A percentile compares a stretch with the other conserved stretches of the same genome.
Conservation (phyloP, 352 stramenopile species). For the Thraustochytrium sp. region DNA sequence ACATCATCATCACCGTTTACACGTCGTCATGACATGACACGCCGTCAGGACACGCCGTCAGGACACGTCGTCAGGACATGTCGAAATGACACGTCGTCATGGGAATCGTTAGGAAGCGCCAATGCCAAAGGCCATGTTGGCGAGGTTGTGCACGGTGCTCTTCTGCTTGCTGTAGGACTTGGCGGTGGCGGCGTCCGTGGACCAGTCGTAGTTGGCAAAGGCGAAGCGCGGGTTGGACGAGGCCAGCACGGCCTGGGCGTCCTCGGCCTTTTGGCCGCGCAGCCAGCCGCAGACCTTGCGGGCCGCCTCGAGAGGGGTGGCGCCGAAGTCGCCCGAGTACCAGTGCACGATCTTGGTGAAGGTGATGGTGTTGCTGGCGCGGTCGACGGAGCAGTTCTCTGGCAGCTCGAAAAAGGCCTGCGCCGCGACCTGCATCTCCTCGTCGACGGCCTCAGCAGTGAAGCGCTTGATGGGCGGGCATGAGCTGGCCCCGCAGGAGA, state of each 20-base stretch:
- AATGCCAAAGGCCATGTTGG: neutral
- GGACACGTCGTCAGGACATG: neutral
- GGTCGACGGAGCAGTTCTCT: slow-evolving; percentile 14
- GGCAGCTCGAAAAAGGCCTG: slow-evolving; percentile 52
- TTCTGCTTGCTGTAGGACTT: neutral
- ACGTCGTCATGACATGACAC: no score
- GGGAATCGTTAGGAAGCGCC: neutral
- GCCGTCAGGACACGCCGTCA: no score
- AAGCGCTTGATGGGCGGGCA: slow-evolving; percentile 62
- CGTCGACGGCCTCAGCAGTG: slow-evolving; percentile 52
- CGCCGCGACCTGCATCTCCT: slow-evolving; percentile 56
- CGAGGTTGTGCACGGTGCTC: neutral
- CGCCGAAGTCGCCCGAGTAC: slow-evolving; percentile 30
- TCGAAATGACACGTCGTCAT: neutral
- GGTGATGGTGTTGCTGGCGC: neutral
- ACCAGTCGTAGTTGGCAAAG: slow-evolving; percentile 13
- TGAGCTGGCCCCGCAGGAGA: slow-evolving; percentile 61
- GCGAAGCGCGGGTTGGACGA: neutral
- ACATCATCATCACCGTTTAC: no score
- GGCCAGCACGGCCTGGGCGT: neutral
- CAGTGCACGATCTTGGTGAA: slow-evolving; percentile 28
- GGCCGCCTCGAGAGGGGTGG: neutral
- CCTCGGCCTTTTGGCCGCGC: neutral
- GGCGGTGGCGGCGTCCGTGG: neutral
- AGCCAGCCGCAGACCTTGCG: neutral